A percentile compares a stretch with the other conserved stretches of the same genome.
These are phyloP conservation scores for Orychophragmus violaceus DNA, from an alignment of 345 rosid species.

Conservation along the genomic window DNA sequence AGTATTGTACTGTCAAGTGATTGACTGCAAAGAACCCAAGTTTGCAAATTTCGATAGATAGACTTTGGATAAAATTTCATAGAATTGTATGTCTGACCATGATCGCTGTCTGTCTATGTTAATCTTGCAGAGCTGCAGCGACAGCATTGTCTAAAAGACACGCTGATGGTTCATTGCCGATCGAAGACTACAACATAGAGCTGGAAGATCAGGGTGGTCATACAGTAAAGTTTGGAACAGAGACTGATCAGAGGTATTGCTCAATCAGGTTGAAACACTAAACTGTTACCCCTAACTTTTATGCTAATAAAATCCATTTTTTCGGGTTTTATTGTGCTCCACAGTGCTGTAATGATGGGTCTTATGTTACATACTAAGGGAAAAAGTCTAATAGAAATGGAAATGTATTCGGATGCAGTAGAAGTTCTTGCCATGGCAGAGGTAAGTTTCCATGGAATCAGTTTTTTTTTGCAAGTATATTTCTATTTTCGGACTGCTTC, in stretches of 20 bases:
- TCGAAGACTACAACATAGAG: conserved; percentile 67
- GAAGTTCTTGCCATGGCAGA: conserved; percentile 93
- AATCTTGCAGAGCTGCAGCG: conserved; percentile 64
- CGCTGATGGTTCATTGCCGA: conserved; percentile 67
- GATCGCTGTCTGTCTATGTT: background rate
- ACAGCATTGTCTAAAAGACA: conserved; percentile 70
- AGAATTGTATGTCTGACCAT: background rate
- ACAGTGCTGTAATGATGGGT: conserved; percentile 90
- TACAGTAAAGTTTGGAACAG: conserved; percentile 58
- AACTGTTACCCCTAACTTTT: background rate
- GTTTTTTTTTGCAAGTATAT: background rate
- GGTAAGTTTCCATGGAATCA: conserved; percentile 37
- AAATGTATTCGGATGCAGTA: conserved; percentile 66
- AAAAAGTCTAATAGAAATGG: conserved; percentile 51
- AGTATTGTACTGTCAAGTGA: background rate
- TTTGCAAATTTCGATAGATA: no score
- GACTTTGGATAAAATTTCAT: no score
- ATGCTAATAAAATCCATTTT: background rate
- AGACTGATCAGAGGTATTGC: conserved; percentile 70
- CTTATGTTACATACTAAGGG: conserved; percentile 84
- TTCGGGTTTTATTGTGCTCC: background rate
- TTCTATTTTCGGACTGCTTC: background rate
- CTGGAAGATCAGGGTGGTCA: conserved; percentile 85
- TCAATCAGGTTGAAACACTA: background rate
- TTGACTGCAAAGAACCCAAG: no score